These are phyloP conservation scores for Cutaneotrichosporon spelunceum DNA, from an alignment of 1,284 basidiomycete genomes.

Conservation along the genomic window DNA sequence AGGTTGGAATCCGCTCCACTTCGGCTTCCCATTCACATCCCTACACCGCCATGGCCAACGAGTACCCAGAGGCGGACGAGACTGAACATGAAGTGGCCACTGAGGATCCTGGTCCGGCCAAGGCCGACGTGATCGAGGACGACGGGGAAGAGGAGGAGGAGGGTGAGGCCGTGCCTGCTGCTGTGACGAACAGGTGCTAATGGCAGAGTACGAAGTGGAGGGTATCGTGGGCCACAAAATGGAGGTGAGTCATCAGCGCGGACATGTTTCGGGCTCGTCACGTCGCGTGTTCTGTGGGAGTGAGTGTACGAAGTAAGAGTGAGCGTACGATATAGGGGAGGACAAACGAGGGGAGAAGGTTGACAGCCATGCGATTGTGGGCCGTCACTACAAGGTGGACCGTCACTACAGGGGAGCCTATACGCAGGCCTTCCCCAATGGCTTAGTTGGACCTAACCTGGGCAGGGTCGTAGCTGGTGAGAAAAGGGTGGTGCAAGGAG, in stretches of 20 bases:
- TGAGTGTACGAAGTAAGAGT: background rate
- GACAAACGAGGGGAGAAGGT: no score
- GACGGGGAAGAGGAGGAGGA: slow-evolving; percentile 27
- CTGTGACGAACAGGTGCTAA: background rate
- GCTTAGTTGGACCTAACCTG: no score
- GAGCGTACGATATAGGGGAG: no score
- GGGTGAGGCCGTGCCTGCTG: slow-evolving; percentile 18
- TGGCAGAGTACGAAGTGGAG: slow-evolving; percentile 38
- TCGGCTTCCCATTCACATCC: background rate
- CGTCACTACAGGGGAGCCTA: no score
- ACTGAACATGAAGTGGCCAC: background rate
- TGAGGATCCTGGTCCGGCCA: slow-evolving; percentile 3
- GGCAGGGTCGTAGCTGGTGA: no score
- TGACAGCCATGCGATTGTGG: no score
- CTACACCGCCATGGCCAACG: background rate
- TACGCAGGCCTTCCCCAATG: no score
- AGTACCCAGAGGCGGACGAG: background rate
- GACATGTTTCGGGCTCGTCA: background rate
- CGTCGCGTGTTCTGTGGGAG: background rate
- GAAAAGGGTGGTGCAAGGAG: no score
- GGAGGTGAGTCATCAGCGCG: slow-evolving; percentile 24
- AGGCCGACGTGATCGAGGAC: slow-evolving; percentile 18
- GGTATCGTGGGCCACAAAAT: slow-evolving; percentile 26
- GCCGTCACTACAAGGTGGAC: no score
- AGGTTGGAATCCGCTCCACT: background rate